Base-by-base conservation (phyloP, 2,329 filamentous ascomycete genomes). In the Mariannaea elegans region DNA sequence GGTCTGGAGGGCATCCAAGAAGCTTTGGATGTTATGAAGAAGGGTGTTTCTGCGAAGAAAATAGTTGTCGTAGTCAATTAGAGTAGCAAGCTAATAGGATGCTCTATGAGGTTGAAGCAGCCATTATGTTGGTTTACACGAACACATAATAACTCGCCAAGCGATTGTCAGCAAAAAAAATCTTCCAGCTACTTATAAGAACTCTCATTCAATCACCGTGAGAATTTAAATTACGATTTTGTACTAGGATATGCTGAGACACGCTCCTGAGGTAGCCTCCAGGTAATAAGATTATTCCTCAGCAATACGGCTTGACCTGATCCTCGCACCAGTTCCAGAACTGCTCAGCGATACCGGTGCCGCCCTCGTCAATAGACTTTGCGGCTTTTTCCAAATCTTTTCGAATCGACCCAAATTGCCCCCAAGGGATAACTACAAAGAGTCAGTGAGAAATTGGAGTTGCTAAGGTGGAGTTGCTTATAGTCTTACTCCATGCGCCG, bases 271-370 rank as follows among this genome's bases (percentile, higher is more conserved):
- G n/a, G n/a, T n/a, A n/a, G n/a, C n/a, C n/a, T n/a, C n/a, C n/a
- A n/a, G n/a, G n/a, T n/a, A n/a, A n/a, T n/a, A n/a, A n/a, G n/a
- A n/a, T n/a, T n/a, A n/a, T n/a, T n/a, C n/a, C n/a, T n/a, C 9
- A 9, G 24, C 24, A 27, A 32, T 46, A 45, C 7, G 46, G 38
- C 31, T 39, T 46, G 9, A 57, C 23, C 18, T 51, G 38, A 6
- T 29, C 16, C n/a, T 57, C 54, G 3, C 46, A 50, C 54, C 54
- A 57, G 21, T 57, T 38, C 54, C 54, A 57, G 13, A 45, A 57
- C 8, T 49, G 31, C 21, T 32, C 10, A 16, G 54, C 23, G 21
- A 46, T 57, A 10, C 54, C 46, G 3, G 29, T 19, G 14, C 54
- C 54, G 10, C 54, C 54, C 18, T 57, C 53, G 4, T 56, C 54